A percentile compares a stretch with the other conserved stretches of the same genome.
Evolutionary conservation across 805 yeast species (phyloP).

Genomic region (Saccharomyces paradoxus): DNA sequence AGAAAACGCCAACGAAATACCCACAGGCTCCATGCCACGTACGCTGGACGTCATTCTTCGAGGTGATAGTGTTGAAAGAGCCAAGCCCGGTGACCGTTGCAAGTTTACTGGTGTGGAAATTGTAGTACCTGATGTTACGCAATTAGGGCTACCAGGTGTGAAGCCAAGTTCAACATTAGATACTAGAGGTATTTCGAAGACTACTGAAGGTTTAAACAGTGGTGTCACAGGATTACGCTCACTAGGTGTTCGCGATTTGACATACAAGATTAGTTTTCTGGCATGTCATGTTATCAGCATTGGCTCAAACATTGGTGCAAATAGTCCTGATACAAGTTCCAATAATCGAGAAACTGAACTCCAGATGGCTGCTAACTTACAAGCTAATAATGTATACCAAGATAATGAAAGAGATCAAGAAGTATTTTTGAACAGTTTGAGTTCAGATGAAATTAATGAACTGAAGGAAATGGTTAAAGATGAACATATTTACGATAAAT

Average conservation of each 20-base stretch:
- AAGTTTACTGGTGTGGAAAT: constrained; percentile 90
- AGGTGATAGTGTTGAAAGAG: constrained; percentile 91
- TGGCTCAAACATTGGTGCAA: constrained; percentile 23
- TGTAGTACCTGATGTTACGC: constrained; percentile 90
- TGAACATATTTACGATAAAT: constrained; percentile 71
- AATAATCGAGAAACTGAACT: constrained; percentile 14
- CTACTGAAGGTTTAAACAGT: constrained; percentile 59
- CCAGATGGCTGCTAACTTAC: constrained; percentile 23
- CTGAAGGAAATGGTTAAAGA: constrained; percentile 86
- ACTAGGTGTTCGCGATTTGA: constrained; percentile 89
- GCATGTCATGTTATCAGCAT: constrained; percentile 83
- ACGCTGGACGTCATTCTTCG: constrained; percentile 85
- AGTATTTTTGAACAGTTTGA: constrained; percentile 64
- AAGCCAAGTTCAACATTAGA: constrained; percentile 79
- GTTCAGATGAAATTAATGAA: constrained; percentile 75
- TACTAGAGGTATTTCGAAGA: constrained; percentile 36
- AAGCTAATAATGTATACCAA: constrained; percentile 19
- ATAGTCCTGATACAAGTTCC: constrained; percentile 1
- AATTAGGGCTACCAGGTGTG: constrained; percentile 89
- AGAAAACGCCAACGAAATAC: constrained; percentile 93
- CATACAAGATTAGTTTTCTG: constrained; percentile 82
- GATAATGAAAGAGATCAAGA: constrained; percentile 71
- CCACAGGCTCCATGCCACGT: constrained; percentile 98
- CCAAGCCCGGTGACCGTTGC: constrained; percentile 96
- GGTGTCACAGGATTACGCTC: constrained; percentile 86